These are phyloP conservation scores for Raffaelea albimanens DNA, from an alignment of 2,329 filamentous ascomycete genomes.

Conservation along the genomic window DNA sequence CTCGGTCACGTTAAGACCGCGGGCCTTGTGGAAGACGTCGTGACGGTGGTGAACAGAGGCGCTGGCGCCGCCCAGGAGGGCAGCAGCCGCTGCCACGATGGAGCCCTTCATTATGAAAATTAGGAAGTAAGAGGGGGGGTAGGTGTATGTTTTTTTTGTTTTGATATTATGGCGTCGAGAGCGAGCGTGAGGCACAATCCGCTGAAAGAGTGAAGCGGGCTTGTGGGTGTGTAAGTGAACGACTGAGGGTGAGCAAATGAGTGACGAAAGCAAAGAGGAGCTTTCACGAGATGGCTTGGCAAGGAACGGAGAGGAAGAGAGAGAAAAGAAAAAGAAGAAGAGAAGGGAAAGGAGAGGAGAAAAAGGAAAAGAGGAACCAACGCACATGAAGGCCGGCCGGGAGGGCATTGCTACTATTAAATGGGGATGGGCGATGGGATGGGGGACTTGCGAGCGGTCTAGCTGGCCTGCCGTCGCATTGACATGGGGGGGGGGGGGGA, in stretches of 20 bases:
- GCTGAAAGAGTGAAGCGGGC: slow-evolving; percentile 85
- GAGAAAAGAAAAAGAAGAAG: slow-evolving; percentile 23
- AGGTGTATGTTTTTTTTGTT: slow-evolving; percentile 14
- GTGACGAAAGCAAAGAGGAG: slow-evolving; percentile 38
- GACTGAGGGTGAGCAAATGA: slow-evolving; percentile 25
- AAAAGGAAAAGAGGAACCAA: neutral
- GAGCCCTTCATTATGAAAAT: slow-evolving; percentile 62
- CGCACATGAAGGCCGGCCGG: too few relatives aligned
- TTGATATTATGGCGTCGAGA: slow-evolving; percentile 21
- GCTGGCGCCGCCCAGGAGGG: slow-evolving; percentile 44
- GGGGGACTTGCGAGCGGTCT: too few relatives aligned
- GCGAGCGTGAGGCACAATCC: slow-evolving; percentile 59
- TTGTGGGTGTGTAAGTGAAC: slow-evolving; percentile 25
- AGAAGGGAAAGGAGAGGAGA: slow-evolving; percentile 19
- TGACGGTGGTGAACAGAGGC: slow-evolving; percentile 45
- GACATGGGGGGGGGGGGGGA: too few relatives aligned
- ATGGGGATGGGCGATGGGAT: too few relatives aligned
- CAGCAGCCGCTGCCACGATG: slow-evolving; percentile 56
- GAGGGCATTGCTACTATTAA: too few relatives aligned
- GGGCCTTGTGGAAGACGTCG: slow-evolving; percentile 40
- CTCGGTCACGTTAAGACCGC: slow-evolving; percentile 25
- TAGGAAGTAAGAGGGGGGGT: slow-evolving; percentile 10
- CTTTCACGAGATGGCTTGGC: slow-evolving; percentile 34
- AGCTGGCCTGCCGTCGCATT: too few relatives aligned
- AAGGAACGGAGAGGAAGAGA: slow-evolving; percentile 26